Evolutionary conservation across 2,329 filamentous ascomycete species (phyloP).

Genomic region (Leptoxyphium fumago): DNA sequence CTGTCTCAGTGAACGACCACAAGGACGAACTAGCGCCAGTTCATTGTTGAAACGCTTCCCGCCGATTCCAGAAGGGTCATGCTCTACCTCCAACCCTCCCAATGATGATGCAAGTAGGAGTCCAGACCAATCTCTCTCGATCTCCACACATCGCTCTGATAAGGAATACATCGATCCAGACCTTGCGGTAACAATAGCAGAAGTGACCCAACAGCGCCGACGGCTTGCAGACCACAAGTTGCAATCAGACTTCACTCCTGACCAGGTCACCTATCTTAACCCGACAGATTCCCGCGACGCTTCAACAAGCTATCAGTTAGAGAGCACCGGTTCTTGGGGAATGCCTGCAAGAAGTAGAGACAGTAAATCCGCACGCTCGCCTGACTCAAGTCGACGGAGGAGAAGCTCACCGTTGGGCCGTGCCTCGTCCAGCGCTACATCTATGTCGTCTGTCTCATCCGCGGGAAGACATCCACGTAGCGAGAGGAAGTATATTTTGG

Average conservation of each 20-base stretch:
- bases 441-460: conserved; percentile 7
- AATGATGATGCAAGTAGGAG: conserved; percentile 1
- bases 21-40: conserved; percentile 56
- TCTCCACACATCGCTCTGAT: conserved; percentile 27
- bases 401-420: conserved; percentile 21
- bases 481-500: background rate
- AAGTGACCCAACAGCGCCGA: conserved; percentile 22
- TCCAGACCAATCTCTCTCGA: conserved; percentile 22
- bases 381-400: conserved; percentile 16
- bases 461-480: conserved; percentile 1
- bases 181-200: conserved; percentile 28
- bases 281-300: conserved; percentile 24
- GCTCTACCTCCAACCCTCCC: conserved; percentile 1
- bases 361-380: conserved; percentile 9
- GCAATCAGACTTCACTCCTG: conserved; percentile 5
- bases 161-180: conserved; percentile 34
- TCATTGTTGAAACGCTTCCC: conserved; percentile 59
- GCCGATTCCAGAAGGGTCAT: no score
- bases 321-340: conserved; percentile 30
- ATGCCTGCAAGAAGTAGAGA: conserved; percentile 20
- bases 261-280: conserved; percentile 19
- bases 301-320: conserved; percentile 28
- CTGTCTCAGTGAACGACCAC: conserved; percentile 63
- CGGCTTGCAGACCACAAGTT: conserved; percentile 2
- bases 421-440: conserved; percentile 16